Evolutionary conservation across 1,284 basidiomycete species (phyloP).

Genomic region (Sporisorium reilianum): DNA sequence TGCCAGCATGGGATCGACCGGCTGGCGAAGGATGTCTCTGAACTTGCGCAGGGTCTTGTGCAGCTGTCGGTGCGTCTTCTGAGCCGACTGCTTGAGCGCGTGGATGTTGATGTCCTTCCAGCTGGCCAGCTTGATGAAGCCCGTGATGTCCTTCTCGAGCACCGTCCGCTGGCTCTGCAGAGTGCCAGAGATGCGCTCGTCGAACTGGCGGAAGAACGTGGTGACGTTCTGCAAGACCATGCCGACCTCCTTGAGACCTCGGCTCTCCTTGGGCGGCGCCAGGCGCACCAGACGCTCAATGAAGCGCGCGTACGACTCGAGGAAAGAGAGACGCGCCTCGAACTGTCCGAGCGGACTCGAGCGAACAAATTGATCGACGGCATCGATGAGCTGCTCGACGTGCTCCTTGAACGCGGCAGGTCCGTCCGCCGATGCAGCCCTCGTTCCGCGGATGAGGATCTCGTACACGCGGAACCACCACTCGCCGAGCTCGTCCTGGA

Average conservation of each 20-base stretch:
- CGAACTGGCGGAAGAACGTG: slow-evolving; percentile 78
- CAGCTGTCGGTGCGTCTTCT: slow-evolving; percentile 88
- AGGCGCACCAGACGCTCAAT: slow-evolving; percentile 40
- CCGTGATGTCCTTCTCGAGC: slow-evolving; percentile 84
- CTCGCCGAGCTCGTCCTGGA: slow-evolving; percentile 74
- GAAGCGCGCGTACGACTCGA: slow-evolving; percentile 76
- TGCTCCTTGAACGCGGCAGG: slow-evolving; percentile 73
- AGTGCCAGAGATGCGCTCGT: slow-evolving; percentile 72
- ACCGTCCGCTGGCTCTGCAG: slow-evolving; percentile 76
- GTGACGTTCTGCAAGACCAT: slow-evolving; percentile 79
- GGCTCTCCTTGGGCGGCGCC: slow-evolving; percentile 42
- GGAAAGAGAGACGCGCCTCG: slow-evolving; percentile 77
- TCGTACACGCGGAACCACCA: slow-evolving; percentile 97
- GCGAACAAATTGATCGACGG: slow-evolving; percentile 85
- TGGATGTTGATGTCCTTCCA: slow-evolving; percentile 98
- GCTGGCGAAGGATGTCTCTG: slow-evolving; percentile 85
- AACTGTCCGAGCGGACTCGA: slow-evolving; percentile 88
- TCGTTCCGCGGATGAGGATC: slow-evolving; percentile 74
- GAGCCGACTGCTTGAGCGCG: slow-evolving; percentile 90
- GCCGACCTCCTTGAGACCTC: slow-evolving; percentile 59
- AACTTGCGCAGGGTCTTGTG: slow-evolving; percentile 93
- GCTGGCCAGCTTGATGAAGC: slow-evolving; percentile 92
- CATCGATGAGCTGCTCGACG: slow-evolving; percentile 78
- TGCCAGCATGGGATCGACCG: slow-evolving; percentile 71
- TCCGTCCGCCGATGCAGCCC: slow-evolving; percentile 60